These are phyloP conservation scores for Ophiostoma sp. DNA, from an alignment of 2,329 filamentous ascomycete genomes.

Conservation along the genomic window DNA sequence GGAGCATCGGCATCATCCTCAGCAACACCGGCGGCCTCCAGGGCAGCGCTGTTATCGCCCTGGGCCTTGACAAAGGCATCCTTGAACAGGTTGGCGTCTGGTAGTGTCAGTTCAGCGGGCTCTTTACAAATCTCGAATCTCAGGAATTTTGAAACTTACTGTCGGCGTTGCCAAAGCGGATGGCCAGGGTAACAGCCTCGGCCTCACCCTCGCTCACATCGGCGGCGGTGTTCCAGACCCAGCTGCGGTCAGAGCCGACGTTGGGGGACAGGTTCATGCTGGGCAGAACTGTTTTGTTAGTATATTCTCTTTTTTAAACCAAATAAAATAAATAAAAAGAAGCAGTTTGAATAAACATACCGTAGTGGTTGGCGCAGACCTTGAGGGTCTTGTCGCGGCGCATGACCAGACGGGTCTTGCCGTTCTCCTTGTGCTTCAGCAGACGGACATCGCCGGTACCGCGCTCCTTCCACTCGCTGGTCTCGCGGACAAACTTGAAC, in stretches of 20 bases:
- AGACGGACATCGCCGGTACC: constrained; percentile 94
- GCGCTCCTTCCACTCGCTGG: constrained; percentile 97
- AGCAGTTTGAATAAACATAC: constrained; percentile 45
- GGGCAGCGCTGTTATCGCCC: constrained; percentile 88
- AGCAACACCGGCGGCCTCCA: constrained; percentile 43
- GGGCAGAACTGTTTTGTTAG: constrained; percentile 64
- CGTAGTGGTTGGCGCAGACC: constrained; percentile 99
- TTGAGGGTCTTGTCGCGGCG: constrained; percentile 99
- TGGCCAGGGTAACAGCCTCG: constrained; percentile 91
- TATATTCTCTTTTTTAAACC: no score
- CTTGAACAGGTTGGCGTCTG: constrained; percentile 96
- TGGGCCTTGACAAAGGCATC: constrained; percentile 95
- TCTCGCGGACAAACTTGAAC: constrained; percentile 93
- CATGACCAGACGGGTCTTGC: constrained; percentile 97
- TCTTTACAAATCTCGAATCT: no score
- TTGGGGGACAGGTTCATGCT: constrained; percentile 99
- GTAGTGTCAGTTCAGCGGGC: constrained; percentile 28
- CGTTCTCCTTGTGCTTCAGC: constrained; percentile 97
- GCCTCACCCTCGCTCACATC: constrained; percentile 98
- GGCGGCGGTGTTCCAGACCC: constrained; percentile 98
- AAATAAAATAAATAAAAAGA: no score
- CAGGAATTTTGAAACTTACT: constrained; percentile 55
- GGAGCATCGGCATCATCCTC: constrained; percentile 23
- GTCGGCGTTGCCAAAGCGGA: constrained; percentile 95
- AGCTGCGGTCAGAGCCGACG: constrained; percentile 94